These are phyloP conservation scores for Tulasnella sp. DNA, from an alignment of 768 basidiomycete genomes.

Conservation along the genomic window DNA sequence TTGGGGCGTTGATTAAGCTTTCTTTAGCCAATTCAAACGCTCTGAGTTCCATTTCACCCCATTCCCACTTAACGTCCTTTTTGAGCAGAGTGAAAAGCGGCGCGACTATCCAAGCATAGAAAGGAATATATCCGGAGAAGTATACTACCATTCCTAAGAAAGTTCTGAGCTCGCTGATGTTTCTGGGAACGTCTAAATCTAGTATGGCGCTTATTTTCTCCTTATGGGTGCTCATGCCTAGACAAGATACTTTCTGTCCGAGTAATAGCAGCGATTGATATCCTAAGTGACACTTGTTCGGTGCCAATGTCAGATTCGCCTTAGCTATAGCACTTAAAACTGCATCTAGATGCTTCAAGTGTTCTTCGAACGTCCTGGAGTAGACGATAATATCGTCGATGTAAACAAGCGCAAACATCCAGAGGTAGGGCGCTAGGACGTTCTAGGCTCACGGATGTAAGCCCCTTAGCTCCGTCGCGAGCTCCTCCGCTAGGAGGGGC, in stretches of 20 bases:
- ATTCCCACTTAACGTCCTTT: slow-evolving; percentile 21
- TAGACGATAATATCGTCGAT: slow-evolving; percentile 31
- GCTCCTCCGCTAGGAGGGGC: too few species aligned
- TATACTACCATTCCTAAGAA: slow-evolving; percentile 32
- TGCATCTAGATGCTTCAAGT: slow-evolving; percentile 18
- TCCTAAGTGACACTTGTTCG: slow-evolving; percentile 27
- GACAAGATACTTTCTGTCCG: slow-evolving; percentile 31
- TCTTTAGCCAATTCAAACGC: slow-evolving; percentile 25
- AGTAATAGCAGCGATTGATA: slow-evolving; percentile 28
- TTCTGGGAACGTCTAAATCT: slow-evolving; percentile 20
- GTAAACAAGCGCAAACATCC: slow-evolving; percentile 33
- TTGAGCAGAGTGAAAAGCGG: slow-evolving; percentile 28
- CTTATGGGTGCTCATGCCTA: slow-evolving; percentile 29
- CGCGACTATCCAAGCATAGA: slow-evolving; percentile 25
- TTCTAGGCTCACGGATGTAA: too few species aligned
- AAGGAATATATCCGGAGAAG: slow-evolving; percentile 29
- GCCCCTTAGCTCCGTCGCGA: too few species aligned
- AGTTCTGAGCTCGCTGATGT: slow-evolving; percentile 22
- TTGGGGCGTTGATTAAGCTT: slow-evolving; percentile 25
- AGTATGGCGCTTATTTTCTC: slow-evolving; percentile 31
- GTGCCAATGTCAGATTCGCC: slow-evolving; percentile 26
- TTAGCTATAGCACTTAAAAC: slow-evolving; percentile 23
- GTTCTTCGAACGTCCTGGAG: slow-evolving; percentile 20
- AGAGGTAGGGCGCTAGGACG: slow-evolving; percentile 28
- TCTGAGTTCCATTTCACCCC: slow-evolving; percentile 20